Percentiles rank a stretch among this genome's conserved stretches.
Evolutionary conservation across 345 rosid species (phyloP).

Genomic region (Cardamine occulta): DNA sequence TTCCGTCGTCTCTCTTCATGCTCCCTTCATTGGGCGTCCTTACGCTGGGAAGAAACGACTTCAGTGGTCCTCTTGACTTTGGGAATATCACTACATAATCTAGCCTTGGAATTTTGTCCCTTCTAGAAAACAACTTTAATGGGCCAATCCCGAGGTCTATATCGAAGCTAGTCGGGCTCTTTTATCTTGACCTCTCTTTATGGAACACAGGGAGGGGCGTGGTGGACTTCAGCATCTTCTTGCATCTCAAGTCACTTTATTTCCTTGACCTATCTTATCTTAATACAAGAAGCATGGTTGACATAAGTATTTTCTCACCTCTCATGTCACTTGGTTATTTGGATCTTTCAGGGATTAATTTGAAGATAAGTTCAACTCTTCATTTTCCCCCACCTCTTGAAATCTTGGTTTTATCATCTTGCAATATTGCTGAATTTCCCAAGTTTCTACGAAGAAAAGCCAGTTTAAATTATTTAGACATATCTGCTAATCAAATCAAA

Average conservation of each 20-base stretch:
- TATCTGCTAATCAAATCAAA: conserved; percentile 36
- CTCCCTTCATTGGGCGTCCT: conserved; percentile 5
- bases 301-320: conserved; percentile 7
- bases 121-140: conserved; percentile 38
- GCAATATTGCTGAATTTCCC: conserved; percentile 36
- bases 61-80: conserved; percentile 30
- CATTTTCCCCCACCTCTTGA: not conserved
- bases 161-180: not conserved
- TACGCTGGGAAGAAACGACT: not conserved
- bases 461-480: not conserved
- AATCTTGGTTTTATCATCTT: not conserved
- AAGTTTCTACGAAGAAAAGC: conserved; percentile 12
- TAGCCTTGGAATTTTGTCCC: not conserved
- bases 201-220: conserved; percentile 13
- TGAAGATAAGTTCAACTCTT: not conserved
- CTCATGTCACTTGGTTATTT: not conserved
- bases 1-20: conserved; percentile 25
- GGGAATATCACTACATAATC: conserved; percentile 24
- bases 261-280: conserved; percentile 22
- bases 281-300: conserved; percentile 32
- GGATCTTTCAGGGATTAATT: conserved; percentile 28
- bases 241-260: not conserved
- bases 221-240: conserved; percentile 26
- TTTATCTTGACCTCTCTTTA: not conserved
- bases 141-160: conserved; percentile 38